Base-by-base conservation (phyloP, 805 yeast genomes). In the Saturnispora ahearnii region DNA sequence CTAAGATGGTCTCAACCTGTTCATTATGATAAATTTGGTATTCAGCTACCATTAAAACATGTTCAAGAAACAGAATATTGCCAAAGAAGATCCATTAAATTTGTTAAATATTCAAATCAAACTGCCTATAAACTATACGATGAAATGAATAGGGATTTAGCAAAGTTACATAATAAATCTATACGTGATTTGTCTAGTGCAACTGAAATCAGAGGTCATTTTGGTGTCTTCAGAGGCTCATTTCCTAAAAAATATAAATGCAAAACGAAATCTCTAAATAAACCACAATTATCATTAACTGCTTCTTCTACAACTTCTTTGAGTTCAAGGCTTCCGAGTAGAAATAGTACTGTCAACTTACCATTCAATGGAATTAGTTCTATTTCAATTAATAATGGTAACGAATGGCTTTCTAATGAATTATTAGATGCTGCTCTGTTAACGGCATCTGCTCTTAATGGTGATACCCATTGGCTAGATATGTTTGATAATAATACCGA, bases 131-230 rank as follows among this genome's bases (percentile, higher is more conserved):
- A 73, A 49, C 76, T 79, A n/a, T 87, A 88, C 62, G 88, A 84
- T 33, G 95, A 87, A 21, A 82, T 89, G 81, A 96, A 89, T 62
- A 70, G 71, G 41, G 87, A 85, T 56, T 67, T 86, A 45, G 73
- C 77, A 1, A 60, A 70, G 4, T 65, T 87, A 22, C 82, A 84
- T 31, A 73, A 75, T 32, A 63, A 71, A 18, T 65, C 71, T 3
- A 59, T 66, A 30, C 68, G 75, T 9, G 62, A 61, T 1, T 61
- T 69, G 26, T 70, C 69, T 3, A 70, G 71, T 38, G 37, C 32
- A 6, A 53, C 61, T 7, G 50, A 52, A 33, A 52, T 55, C 22
- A 65, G 75, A 41, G 95, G 96, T 1, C 95, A 93, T 12, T 89
- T 87, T 69, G 95, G 95, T 1, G 93, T 87, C 0, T 87, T 88